Percentiles rank a stretch among this genome's conserved stretches.
These are phyloP conservation scores for Aspergillus japonicus DNA, from an alignment of 2,329 filamentous ascomycete genomes.

Conservation along the genomic window DNA sequence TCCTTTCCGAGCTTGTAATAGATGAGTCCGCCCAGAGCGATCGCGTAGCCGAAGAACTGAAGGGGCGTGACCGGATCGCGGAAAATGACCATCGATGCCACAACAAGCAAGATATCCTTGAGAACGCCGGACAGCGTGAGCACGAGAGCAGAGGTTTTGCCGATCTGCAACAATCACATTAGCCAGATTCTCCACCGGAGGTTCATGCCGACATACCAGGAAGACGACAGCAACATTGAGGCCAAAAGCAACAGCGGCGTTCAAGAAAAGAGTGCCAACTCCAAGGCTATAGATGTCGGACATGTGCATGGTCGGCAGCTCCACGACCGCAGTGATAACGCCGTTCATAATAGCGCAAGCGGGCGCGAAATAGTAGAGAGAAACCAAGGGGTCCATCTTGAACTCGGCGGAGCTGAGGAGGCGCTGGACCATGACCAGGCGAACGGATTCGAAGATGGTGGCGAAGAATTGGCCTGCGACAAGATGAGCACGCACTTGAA, in stretches of 20 bases:
- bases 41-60: conserved; percentile 72
- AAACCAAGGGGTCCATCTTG: conserved; percentile 85
- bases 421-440: conserved; percentile 78
- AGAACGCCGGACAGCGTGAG: conserved; percentile 79
- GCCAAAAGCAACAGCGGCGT: conserved; percentile 72
- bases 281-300: conserved; percentile 70
- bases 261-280: conserved; percentile 62
- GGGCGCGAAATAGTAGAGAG: conserved; percentile 82
- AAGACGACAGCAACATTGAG: conserved; percentile 79
- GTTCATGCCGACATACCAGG: conserved; percentile 56
- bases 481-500: conserved; percentile 49
- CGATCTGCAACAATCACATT: conserved; percentile 58
- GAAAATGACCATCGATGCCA: conserved; percentile 72
- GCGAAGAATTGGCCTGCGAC: conserved; percentile 71
- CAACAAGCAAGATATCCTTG: conserved; percentile 78
- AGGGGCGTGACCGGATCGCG: conserved; percentile 65
- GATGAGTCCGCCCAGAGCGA: conserved; percentile 63
- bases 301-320: conserved; percentile 66
- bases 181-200: conserved; percentile 2
- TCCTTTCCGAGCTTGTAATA: conserved; percentile 61
- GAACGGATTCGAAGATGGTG: conserved; percentile 73
- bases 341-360: conserved; percentile 77
- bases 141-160: conserved; percentile 78
- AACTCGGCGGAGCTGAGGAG: conserved; percentile 71
- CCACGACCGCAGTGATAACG: conserved; percentile 63